These are phyloP conservation scores for Ceratocystis lukuohia DNA, from an alignment of 2,329 filamentous ascomycete species.

Conservation along the genomic window DNA sequence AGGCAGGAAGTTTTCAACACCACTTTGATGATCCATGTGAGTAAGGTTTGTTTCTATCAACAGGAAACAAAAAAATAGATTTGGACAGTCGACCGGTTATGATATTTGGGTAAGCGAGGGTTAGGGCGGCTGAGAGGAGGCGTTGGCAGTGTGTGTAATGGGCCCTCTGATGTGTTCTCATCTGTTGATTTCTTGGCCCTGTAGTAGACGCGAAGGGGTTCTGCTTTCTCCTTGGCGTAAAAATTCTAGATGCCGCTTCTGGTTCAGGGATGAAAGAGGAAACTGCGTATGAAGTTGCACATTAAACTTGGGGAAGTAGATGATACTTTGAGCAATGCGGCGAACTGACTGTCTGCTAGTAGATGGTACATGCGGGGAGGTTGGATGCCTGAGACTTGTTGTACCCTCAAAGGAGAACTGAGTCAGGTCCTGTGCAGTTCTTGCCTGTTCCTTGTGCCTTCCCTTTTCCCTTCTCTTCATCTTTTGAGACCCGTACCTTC, in stretches of 20 bases:
- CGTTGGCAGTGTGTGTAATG: neutral
- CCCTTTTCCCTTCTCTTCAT: too few species aligned
- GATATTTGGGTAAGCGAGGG: neutral
- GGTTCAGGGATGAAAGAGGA: neutral
- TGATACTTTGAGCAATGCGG: neutral
- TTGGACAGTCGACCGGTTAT: neutral
- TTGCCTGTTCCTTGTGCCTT: too few species aligned
- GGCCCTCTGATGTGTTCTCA: neutral
- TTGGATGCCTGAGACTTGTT: neutral
- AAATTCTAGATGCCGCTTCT: neutral
- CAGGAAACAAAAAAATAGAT: neutral
- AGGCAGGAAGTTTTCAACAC: neutral
- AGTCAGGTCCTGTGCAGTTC: too few species aligned
- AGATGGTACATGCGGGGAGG: neutral
- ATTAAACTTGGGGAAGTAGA: neutral
- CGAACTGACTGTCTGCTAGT: neutral
- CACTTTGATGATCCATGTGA: neutral
- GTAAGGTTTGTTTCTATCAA: neutral
- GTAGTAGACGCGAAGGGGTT: neutral
- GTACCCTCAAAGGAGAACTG: neutral
- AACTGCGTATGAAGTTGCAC: neutral
- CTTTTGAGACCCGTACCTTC: neutral
- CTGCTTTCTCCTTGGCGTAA: neutral
- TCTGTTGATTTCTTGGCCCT: neutral
- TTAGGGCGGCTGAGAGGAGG: neutral